Percentiles rank a stretch among this genome's conserved stretches.
phyloP scores from a whole-genome alignment of 306 rosid genomes.

The Cucumis melo region DNA sequence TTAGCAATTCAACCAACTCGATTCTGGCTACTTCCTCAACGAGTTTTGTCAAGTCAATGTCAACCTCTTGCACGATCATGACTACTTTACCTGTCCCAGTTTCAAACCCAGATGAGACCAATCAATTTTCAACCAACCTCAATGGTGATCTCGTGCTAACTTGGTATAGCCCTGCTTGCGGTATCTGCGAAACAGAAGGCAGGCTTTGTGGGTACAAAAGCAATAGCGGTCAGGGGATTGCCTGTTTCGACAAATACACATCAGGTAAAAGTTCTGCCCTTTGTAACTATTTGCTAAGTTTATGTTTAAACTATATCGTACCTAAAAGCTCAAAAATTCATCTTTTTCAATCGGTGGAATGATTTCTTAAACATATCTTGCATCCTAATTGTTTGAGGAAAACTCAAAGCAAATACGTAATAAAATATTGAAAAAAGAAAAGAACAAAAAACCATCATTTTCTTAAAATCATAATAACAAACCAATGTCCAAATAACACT shows the following conservation, averaged over 20 bases:
- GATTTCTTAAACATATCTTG: background rate
- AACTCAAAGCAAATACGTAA: background rate
- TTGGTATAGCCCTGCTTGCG: constrained; percentile 48
- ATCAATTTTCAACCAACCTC: constrained; percentile 18
- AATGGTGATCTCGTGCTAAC: constrained; percentile 25
- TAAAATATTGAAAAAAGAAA: background rate
- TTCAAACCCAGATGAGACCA: constrained; percentile 9
- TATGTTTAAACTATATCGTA: background rate
- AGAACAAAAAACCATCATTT: background rate
- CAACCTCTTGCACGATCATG: constrained; percentile 23
- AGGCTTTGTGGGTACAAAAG: constrained; percentile 31
- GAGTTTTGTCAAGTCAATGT: constrained; percentile 19
- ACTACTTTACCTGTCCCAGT: constrained; percentile 26
- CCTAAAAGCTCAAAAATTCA: background rate
- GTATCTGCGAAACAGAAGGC: constrained; percentile 33
- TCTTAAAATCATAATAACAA: background rate
- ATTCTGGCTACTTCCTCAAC: constrained; percentile 39
- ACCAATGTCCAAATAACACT: background rate
- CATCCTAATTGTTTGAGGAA: background rate
- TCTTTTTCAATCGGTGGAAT: background rate
- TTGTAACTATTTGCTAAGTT: background rate
- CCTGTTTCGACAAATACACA: constrained; percentile 22
- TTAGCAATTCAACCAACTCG: constrained; percentile 47
- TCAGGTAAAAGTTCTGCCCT: constrained; percentile 22
- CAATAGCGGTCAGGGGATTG: constrained; percentile 23